These are phyloP conservation scores for Paecilomyces sp. DNA, from an alignment of 2,329 filamentous ascomycete genomes.

Conservation along the genomic window DNA sequence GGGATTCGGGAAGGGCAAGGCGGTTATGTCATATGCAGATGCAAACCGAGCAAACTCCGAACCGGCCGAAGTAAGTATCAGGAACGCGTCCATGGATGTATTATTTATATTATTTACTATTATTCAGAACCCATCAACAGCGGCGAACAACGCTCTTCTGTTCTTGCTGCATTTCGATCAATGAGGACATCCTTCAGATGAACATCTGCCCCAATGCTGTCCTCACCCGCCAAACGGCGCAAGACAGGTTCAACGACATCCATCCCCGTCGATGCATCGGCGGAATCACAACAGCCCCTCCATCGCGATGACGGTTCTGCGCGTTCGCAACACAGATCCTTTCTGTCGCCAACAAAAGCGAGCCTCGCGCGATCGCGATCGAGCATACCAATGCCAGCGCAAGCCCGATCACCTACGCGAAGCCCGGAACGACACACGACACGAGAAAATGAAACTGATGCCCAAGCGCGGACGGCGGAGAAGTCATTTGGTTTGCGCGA, in stretches of 20 bases:
- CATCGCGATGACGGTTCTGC: conserved; percentile 16
- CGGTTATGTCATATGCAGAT: neutral
- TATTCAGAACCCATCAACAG: too few relatives aligned
- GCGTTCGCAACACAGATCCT: conserved; percentile 45
- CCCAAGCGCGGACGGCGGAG: conserved; percentile 10
- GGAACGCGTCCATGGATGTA: neutral
- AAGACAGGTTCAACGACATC: conserved; percentile 53
- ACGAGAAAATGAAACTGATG: conserved; percentile 7
- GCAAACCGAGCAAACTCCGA: neutral
- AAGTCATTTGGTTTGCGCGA: conserved; percentile 25
- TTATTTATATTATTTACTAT: too few relatives aligned
- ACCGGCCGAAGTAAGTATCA: neutral
- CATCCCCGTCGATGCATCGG: conserved; percentile 34
- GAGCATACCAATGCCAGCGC: conserved; percentile 45
- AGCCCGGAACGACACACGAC: conserved; percentile 18
- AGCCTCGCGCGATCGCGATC: conserved; percentile 57
- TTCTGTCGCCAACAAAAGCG: conserved; percentile 60
- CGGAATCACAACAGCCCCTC: conserved; percentile 22
- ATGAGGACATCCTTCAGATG: conserved; percentile 4
- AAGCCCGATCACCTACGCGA: conserved; percentile 31
- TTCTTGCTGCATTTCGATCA: neutral
- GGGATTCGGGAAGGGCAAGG: neutral
- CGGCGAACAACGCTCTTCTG: too few relatives aligned
- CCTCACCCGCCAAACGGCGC: conserved; percentile 57
- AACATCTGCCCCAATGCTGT: conserved; percentile 38